Evolutionary conservation across 2,329 filamentous ascomycete genomes (phyloP), one percentile per base, ranked within the genome.

Genomic region (Fusarium proliferatum): DNA sequence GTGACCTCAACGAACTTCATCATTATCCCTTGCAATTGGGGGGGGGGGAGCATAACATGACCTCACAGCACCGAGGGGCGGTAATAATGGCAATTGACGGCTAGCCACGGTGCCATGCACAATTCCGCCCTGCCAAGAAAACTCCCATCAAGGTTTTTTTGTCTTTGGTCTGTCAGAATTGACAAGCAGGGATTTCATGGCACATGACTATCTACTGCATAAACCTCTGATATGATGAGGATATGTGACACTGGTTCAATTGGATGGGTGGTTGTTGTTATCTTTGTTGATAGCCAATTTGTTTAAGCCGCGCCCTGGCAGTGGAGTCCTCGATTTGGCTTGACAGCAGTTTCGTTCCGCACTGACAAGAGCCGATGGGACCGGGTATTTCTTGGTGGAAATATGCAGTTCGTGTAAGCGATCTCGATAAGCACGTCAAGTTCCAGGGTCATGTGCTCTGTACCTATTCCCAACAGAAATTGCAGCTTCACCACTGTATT

Each of bases 61-160:
- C 59, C 63, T 74, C 69, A 71, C 51, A 65, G 36, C 43, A 15
- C 30, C 30, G n/a, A 36, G 48, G 30, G 48, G 56, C 56, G 28
- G 66, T 46, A 39, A 48, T 46, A 64, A 71, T 62, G 76, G 76
- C 69, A 78, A 77, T 74, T 73, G 73, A 64, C 76, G 76, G 76
- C 73, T 78, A 78, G 59, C 76, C 73, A 73, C 58, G 68, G 68
- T 64, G 38, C 38, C 23, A 36, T 8, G 2, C 6, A 9, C 43
- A 76, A 76, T 77, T 77, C 75, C 75, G 75, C 75, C 52, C 52
- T 51, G 64, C 69, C 69, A 68, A 72, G 58, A n/a, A 30, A 34
- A 19, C 30, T 11, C 26, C 3, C 19, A 57, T 57, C 46, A 67
- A 58, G 56, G 56, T 28, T 58, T 34, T 41, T 26, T n/a, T 56